phyloP scores from a whole-genome alignment of 306 rosid species.

The Castanopsis chinensis region DNA sequence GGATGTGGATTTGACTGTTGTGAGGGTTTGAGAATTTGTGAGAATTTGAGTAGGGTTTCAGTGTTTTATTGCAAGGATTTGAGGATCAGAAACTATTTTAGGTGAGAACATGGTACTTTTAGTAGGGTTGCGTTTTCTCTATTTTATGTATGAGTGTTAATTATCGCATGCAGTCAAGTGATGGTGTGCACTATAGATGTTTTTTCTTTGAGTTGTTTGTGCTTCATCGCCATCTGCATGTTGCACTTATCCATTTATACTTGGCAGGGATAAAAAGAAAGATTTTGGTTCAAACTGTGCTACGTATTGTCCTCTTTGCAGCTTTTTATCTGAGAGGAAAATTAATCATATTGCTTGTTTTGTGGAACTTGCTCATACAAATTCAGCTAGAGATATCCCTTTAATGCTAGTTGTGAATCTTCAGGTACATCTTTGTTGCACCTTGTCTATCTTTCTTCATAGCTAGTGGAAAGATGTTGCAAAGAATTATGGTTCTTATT shows the following conservation, averaged over 20 bases:
- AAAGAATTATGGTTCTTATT: not conserved
- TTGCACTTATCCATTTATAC: slow-evolving; percentile 17
- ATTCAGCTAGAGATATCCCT: slow-evolving; percentile 64
- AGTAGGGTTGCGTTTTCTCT: not conserved
- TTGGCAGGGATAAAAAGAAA: slow-evolving; percentile 89
- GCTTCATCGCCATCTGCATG: slow-evolving; percentile 10
- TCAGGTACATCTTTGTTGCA: slow-evolving; percentile 53
- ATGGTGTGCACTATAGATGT: not conserved
- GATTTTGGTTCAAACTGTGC: slow-evolving; percentile 68
- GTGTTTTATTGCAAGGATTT: too few species aligned
- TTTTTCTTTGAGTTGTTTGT: slow-evolving; percentile 12
- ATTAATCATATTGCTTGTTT: slow-evolving; percentile 87
- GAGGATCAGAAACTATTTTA: slow-evolving; percentile 51
- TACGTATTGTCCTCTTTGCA: slow-evolving; percentile 78
- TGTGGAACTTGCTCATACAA: slow-evolving; percentile 73
- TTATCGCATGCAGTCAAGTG: too few species aligned
- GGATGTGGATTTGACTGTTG: too few species aligned
- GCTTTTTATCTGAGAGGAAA: slow-evolving; percentile 70
- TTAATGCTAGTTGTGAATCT: slow-evolving; percentile 76
- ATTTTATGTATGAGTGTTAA: not conserved
- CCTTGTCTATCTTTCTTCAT: not conserved
- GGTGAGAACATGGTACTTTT: slow-evolving; percentile 38
- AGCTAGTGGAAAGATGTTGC: not conserved
- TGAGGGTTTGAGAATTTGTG: too few species aligned
- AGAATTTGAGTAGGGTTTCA: too few species aligned